phyloP scores from a whole-genome alignment of 352 stramenopile genomes.

The Aphanomyces astaci region DNA sequence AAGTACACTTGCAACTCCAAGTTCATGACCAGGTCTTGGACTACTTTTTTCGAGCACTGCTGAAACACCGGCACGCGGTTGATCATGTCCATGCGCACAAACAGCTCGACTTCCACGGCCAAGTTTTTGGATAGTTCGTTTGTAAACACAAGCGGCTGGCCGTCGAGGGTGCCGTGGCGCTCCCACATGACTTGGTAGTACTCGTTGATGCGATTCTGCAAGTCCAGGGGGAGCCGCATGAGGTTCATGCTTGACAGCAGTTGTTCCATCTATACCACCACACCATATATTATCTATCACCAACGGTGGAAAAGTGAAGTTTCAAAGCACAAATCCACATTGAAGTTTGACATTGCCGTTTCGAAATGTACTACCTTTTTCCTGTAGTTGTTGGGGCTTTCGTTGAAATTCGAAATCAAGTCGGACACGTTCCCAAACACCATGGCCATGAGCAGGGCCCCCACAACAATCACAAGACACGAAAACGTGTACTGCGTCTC shows the following conservation, averaged over 20 bases:
- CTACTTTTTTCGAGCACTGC: conserved; percentile 69
- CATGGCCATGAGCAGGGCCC: conserved; percentile 71
- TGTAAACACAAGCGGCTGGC: conserved; percentile 65
- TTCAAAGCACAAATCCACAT: too few species aligned
- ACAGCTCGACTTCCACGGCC: conserved; percentile 76
- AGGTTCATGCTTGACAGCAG: conserved; percentile 78
- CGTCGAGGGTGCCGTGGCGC: conserved; percentile 69
- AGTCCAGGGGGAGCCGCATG: conserved; percentile 66
- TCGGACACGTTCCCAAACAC: conserved; percentile 85
- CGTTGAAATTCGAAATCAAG: conserved; percentile 83
- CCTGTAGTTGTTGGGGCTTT: conserved; percentile 72
- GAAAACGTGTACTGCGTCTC: conserved; percentile 70
- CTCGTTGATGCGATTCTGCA: conserved; percentile 79
- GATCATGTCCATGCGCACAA: conserved; percentile 83
- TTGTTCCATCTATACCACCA: conserved; percentile 34
- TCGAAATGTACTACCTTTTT: conserved; percentile 37
- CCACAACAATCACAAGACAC: conserved; percentile 58
- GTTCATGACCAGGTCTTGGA: conserved; percentile 77
- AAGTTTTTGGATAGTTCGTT: conserved; percentile 72
- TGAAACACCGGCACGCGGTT: conserved; percentile 79
- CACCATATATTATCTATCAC: background rate
- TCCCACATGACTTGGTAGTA: conserved; percentile 86
- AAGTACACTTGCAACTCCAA: conserved; percentile 80
- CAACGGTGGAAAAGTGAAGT: too few species aligned
- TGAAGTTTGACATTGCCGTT: too few species aligned